Percentiles rank a stretch among this genome's conserved stretches.
These are phyloP conservation scores for Diaporthe australafricana DNA, from an alignment of 2,329 filamentous ascomycete species.

Conservation along the genomic window DNA sequence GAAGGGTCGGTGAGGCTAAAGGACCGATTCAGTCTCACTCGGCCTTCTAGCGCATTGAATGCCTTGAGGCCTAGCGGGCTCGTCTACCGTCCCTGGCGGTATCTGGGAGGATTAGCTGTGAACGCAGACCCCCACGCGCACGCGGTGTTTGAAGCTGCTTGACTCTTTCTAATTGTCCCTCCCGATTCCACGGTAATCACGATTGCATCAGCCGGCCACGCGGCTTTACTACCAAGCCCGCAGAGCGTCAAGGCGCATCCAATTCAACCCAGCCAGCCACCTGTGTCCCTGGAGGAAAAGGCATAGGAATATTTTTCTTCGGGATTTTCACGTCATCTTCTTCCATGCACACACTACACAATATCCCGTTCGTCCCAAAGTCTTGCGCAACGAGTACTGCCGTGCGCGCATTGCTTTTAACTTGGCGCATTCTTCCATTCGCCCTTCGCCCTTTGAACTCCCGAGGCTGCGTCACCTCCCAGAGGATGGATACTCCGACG, in stretches of 20 bases:
- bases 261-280: neutral
- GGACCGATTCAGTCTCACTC: constrained; percentile 11
- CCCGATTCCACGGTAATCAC: neutral
- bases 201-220: constrained; percentile 10
- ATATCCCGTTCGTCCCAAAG: neutral
- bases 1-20: constrained; percentile 18
- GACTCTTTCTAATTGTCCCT: too few species aligned
- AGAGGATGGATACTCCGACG: neutral
- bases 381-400: neutral
- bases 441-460: neutral
- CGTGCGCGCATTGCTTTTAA: neutral
- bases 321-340: neutral
- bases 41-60: constrained; percentile 5
- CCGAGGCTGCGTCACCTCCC: constrained; percentile 11
- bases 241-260: constrained; percentile 17
- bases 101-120: too few species aligned
- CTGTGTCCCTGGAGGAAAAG: neutral
- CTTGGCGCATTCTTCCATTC: neutral
- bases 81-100: neutral
- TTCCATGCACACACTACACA: neutral
- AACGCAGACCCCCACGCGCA: too few species aligned
- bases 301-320: neutral
- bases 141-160: too few species aligned
- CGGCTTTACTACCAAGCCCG: constrained; percentile 24
- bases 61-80: too few species aligned